These are phyloP conservation scores for Chaetothyriales sp. DNA, from an alignment of 2,329 filamentous ascomycete species.

Conservation along the genomic window DNA sequence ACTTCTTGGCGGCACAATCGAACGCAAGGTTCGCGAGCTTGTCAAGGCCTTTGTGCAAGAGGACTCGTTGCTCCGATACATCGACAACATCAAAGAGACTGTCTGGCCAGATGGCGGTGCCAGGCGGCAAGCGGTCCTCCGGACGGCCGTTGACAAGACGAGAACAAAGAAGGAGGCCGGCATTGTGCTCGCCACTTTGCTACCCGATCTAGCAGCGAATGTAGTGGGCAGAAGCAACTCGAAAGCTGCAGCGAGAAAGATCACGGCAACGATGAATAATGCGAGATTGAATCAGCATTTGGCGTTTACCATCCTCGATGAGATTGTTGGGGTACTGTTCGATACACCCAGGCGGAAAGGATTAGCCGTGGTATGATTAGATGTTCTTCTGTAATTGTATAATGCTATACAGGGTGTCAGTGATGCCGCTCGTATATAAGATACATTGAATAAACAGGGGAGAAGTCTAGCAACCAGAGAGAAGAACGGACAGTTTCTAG, in stretches of 20 bases:
- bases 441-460: too few species aligned
- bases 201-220: constrained; percentile 81
- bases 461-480: too few species aligned
- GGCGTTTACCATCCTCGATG: constrained; percentile 56
- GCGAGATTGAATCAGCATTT: constrained; percentile 64
- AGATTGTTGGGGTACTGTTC: constrained; percentile 52
- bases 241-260: constrained; percentile 70
- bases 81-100: constrained; percentile 54
- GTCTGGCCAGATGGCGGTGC: constrained; percentile 55
- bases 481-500: too few species aligned
- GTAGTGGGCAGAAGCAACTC: constrained; percentile 90
- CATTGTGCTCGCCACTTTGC: constrained; percentile 70
- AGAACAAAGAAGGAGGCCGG: constrained; percentile 75
- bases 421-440: too few species aligned
- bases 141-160: constrained; percentile 58
- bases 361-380: not conserved
- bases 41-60: constrained; percentile 61
- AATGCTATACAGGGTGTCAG: too few species aligned
- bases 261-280: constrained; percentile 88
- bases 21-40: constrained; percentile 82
- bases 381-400: not conserved
- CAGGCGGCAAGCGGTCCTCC: constrained; percentile 35
- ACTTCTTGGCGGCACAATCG: constrained; percentile 85
- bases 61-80: constrained; percentile 60
- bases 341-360: constrained; percentile 12